phyloP scores from a whole-genome alignment of 768 basidiomycete genomes.

The Pisolithus tinctorius region DNA sequence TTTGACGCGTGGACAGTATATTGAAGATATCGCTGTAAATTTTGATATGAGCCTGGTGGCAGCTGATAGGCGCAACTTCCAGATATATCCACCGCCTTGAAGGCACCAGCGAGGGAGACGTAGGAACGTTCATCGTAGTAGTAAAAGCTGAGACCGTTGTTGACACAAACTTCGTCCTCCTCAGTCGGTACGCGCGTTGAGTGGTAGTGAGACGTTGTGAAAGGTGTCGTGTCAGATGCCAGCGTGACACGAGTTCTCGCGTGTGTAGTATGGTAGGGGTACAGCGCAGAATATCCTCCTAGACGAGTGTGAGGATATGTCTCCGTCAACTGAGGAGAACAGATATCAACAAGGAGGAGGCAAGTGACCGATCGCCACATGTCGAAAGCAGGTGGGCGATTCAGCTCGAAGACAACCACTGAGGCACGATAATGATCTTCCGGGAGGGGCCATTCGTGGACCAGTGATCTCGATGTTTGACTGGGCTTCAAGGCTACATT shows the following conservation, averaged over 20 bases:
- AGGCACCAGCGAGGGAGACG: too few relatives aligned
- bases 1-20: constrained; percentile 33
- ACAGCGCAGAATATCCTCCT: background rate
- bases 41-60: constrained; percentile 20
- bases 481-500: constrained; percentile 18
- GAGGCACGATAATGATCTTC: constrained; percentile 9
- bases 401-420: constrained; percentile 32
- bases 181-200: background rate
- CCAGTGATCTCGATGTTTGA: constrained; percentile 23
- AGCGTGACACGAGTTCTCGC: background rate
- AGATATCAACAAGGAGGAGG: constrained; percentile 30
- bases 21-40: constrained; percentile 26
- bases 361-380: constrained; percentile 41
- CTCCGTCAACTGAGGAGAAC: constrained; percentile 5
- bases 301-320: background rate
- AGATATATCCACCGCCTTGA: constrained; percentile 8
- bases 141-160: constrained; percentile 23
- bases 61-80: constrained; percentile 25
- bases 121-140: constrained; percentile 16
- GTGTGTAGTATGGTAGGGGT: background rate
- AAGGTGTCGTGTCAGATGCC: constrained; percentile 5
- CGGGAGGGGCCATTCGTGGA: constrained; percentile 43
- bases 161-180: constrained; percentile 14
- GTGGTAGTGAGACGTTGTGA: background rate
- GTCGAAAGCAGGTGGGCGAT: constrained; percentile 32